Evolutionary conservation across 1,284 basidiomycete species (phyloP).

Genomic region (Tilletia indica): DNA sequence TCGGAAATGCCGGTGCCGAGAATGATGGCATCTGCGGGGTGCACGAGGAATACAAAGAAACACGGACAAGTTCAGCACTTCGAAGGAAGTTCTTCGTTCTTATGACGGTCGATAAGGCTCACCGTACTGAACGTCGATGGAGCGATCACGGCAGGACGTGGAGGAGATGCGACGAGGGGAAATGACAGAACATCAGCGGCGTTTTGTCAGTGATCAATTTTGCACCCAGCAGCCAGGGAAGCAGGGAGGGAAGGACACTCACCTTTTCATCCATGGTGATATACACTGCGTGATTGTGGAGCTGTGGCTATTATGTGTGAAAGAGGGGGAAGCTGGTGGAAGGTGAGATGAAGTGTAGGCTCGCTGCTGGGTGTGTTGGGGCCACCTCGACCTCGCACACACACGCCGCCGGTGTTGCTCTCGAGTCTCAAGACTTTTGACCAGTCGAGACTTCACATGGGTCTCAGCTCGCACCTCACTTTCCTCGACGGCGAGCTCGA

Average conservation of each 20-base stretch:
- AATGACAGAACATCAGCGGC: too few species aligned
- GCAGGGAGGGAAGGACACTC: background rate
- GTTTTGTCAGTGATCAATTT: background rate
- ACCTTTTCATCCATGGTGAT: constrained; percentile 11
- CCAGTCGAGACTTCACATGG: too few species aligned
- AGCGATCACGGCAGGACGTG: background rate
- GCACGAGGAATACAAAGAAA: background rate
- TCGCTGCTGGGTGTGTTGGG: too few species aligned
- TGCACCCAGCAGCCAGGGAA: background rate
- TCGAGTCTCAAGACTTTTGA: too few species aligned
- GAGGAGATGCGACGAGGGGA: background rate
- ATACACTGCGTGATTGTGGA: too few species aligned
- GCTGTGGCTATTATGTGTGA: too few species aligned
- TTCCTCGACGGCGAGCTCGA: too few species aligned
- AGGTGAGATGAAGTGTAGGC: too few species aligned
- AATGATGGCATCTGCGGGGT: constrained; percentile 17
- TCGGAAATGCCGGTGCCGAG: constrained; percentile 59
- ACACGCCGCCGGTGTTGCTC: too few species aligned
- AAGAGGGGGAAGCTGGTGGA: too few species aligned
- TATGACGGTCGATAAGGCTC: background rate
- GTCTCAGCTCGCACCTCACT: too few species aligned
- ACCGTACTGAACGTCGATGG: background rate
- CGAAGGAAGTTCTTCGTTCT: background rate
- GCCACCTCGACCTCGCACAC: too few species aligned
- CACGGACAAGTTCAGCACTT: background rate